Evolutionary conservation across 768 basidiomycete species (phyloP).

Genomic region (Psilocybe subaeruginosa): DNA sequence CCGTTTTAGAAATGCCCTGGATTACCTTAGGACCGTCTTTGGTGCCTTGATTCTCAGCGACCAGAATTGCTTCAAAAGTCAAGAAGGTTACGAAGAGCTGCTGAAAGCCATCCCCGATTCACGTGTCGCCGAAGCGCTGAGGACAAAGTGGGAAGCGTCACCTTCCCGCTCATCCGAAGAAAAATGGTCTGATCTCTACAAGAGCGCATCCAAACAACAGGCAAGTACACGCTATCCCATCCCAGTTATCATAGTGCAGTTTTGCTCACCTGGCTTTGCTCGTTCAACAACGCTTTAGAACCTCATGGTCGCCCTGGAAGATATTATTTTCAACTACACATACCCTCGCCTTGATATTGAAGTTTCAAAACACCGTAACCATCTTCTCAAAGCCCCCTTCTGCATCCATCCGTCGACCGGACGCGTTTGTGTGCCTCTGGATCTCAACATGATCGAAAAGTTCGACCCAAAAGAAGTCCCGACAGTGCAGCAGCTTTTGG

Average conservation of each 20-base stretch:
- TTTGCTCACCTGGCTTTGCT: constrained; percentile 5
- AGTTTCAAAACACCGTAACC: constrained; percentile 96
- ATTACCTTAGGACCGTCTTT: constrained; percentile 61
- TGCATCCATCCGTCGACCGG: constrained; percentile 97
- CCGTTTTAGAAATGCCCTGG: constrained; percentile 42
- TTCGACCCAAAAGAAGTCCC: constrained; percentile 90
- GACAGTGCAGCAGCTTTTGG: constrained; percentile 81
- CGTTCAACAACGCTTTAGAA: constrained; percentile 19
- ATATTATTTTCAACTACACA: constrained; percentile 90
- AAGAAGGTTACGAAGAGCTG: constrained; percentile 75
- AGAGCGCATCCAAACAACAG: constrained; percentile 27
- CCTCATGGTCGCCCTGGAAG: constrained; percentile 66
- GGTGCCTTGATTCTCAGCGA: constrained; percentile 70
- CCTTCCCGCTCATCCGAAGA: constrained; percentile 58
- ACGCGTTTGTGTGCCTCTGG: constrained; percentile 91
- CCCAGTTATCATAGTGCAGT: background rate
- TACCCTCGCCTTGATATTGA: constrained; percentile 97
- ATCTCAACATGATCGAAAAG: constrained; percentile 69
- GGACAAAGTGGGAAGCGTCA: constrained; percentile 59
- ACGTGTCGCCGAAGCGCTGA: constrained; percentile 48
- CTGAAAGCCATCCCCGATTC: constrained; percentile 76
- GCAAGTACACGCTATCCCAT: constrained; percentile 28
- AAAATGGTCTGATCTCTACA: constrained; percentile 77
- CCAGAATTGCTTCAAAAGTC: constrained; percentile 79
- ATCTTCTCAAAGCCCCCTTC: constrained; percentile 97